Evolutionary conservation across 805 yeast species (phyloP).

Genomic region (Soucietia sequanensis): DNA sequence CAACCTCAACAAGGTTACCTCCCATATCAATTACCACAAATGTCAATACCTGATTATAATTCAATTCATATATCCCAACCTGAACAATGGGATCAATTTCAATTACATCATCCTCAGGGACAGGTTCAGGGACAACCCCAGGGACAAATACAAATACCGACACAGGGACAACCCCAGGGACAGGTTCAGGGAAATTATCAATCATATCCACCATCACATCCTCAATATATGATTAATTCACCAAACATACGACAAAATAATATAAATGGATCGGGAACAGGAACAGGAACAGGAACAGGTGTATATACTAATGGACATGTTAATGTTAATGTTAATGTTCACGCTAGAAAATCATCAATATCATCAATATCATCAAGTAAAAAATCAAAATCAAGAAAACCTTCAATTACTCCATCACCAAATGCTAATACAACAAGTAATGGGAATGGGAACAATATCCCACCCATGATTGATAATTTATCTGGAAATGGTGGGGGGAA

Average conservation of each 20-base stretch:
- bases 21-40: slow-evolving; percentile 4
- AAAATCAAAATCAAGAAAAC: not conserved
- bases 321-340: no score
- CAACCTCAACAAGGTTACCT: no score
- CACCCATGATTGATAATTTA: not conserved
- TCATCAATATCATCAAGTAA: no score
- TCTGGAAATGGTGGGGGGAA: not conserved
- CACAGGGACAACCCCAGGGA: not conserved
- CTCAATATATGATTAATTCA: not conserved
- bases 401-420: not conserved
- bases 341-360: no score
- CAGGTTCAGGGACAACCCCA: slow-evolving; percentile 5
- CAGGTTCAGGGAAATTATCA: slow-evolving; percentile 5
- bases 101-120: slow-evolving; percentile 1
- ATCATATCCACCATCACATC: slow-evolving; percentile 1
- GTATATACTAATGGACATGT: no score
- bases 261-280: no score
- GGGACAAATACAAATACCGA: slow-evolving; percentile 2
- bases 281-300: no score
- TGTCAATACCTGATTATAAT: slow-evolving; percentile 4
- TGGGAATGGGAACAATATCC: slow-evolving; percentile 4
- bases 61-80: slow-evolving; percentile 1
- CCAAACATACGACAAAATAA: not conserved
- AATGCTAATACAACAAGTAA: no score
- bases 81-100: slow-evolving; percentile 2